Base-by-base conservation (phyloP, 768 basidiomycete species). In the Polyporus arcularius region DNA sequence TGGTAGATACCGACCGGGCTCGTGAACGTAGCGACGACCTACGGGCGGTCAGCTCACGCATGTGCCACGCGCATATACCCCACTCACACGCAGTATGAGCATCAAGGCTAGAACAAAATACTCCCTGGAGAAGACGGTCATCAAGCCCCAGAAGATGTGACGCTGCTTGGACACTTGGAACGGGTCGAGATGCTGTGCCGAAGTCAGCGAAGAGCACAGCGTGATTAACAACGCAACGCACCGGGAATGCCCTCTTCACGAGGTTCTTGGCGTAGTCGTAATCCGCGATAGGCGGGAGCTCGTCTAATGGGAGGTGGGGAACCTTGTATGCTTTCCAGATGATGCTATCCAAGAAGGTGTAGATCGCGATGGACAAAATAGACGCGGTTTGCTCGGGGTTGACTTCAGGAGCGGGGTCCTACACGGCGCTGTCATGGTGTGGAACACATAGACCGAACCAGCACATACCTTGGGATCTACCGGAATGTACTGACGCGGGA, bases 401-500 rank as follows among this genome's bases (percentile, higher is more conserved):
- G 0, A 67, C 62, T 30, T 60, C 64, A 10, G 59, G 38, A 38
- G 60, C 55, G 3, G 70, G 70, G 28, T 75, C 64, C 72, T 74
- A 35, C 2, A 18, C 3, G 3, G 26, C n/a, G n/a, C 14, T 15
- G 40, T 15, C 14, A 21, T 4, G 14, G n/a, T 49, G 8, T 9
- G 46, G 5, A 28, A 15, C 12, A 2, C 6, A 12, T 8, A 18
- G 28, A 48, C 1, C 30, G 10, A 16, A 43, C 42, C 1, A 14
- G 14, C 32, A 46, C 61, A 9, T 26, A 82, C 83, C 70, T 78
- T 75, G 2, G 83, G 80, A 64, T 89, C 81, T 28, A 83, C 74
- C 4, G 88, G 86, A 2, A 80, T 70, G 69, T 89, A 89, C 48
- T 76, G 75, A 15, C 84, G 74, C 4, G 88, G 88, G 43, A 80